Percentiles rank a stretch among this genome's conserved stretches.
Conservation (phyloP, 805 yeast genomes). For the Saturnispora mendoncae region DNA sequence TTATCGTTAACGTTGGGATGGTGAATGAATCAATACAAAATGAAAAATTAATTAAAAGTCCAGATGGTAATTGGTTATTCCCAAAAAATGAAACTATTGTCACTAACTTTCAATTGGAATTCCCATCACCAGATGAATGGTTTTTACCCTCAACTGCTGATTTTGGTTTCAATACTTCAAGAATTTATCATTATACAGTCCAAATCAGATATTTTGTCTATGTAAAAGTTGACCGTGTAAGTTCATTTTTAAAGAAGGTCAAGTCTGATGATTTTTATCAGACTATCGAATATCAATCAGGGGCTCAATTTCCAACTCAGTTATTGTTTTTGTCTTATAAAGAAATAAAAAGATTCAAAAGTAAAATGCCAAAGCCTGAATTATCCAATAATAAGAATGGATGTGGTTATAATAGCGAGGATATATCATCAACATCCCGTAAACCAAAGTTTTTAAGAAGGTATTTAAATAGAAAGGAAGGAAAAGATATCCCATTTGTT, state of each 20-base stretch:
- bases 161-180: too few species aligned
- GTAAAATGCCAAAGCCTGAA: conserved; percentile 1
- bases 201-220: not conserved
- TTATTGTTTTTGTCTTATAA: not conserved
- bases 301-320: not conserved
- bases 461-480: conserved; percentile 2
- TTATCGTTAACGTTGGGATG: not conserved
- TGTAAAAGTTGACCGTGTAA: not conserved
- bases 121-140: conserved; percentile 4
- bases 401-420: too few species aligned
- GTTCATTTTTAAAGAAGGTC: not conserved
- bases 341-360: not conserved
- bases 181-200: not conserved
- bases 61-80: not conserved
- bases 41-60: not conserved
- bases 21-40: not conserved
- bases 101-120: not conserved
- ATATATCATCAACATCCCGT: not conserved
- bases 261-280: not conserved
- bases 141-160: conserved; percentile 2
- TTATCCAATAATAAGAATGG: not conserved
- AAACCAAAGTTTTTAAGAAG: conserved; percentile 2
- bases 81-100: conserved; percentile 1
- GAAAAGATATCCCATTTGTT: not conserved
- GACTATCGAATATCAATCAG: not conserved